A percentile compares a stretch with the other conserved stretches of the same genome.
Evolutionary conservation across 768 basidiomycete species (phyloP).

Genomic region (Phaeolepiota aurea): DNA sequence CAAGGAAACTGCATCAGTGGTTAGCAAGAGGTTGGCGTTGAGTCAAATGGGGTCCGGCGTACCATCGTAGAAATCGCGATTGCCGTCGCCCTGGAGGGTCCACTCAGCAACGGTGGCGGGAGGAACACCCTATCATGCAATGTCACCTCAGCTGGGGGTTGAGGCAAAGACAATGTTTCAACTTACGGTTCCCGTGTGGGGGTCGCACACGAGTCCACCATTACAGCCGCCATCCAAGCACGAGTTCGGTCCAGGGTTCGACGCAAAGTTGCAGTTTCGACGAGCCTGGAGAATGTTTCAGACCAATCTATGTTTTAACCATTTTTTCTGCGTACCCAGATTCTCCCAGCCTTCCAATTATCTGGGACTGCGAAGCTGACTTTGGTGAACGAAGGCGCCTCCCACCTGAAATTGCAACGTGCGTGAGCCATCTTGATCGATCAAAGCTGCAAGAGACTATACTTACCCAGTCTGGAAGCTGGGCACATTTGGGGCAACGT

Average conservation of each 20-base stretch:
- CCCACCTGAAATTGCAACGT: constrained; percentile 15
- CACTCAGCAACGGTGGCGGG: constrained; percentile 55
- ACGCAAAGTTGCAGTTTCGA: constrained; percentile 50
- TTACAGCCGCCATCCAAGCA: constrained; percentile 58
- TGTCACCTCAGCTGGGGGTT: no score
- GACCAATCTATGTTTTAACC: neutral
- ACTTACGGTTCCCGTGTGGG: constrained; percentile 38
- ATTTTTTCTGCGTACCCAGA: constrained; percentile 15
- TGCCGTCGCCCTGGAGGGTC: constrained; percentile 29
- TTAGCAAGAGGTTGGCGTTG: no score
- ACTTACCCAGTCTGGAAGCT: constrained; percentile 27
- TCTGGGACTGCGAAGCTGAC: constrained; percentile 39
- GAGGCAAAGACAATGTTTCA: neutral
- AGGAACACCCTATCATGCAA: constrained; percentile 29
- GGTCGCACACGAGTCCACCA: constrained; percentile 50
- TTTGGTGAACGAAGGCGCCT: constrained; percentile 17
- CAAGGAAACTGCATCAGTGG: constrained; percentile 44
- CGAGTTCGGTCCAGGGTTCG: constrained; percentile 40
- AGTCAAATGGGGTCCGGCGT: no score
- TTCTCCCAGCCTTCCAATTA: constrained; percentile 49
- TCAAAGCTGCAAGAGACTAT: neutral
- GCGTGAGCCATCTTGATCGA: neutral
- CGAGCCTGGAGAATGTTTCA: constrained; percentile 34
- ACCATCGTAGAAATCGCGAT: constrained; percentile 47
- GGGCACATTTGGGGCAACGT: constrained; percentile 34